These are phyloP conservation scores for Blastosporella zonata DNA, from an alignment of 1,284 basidiomycete genomes.

Conservation along the genomic window DNA sequence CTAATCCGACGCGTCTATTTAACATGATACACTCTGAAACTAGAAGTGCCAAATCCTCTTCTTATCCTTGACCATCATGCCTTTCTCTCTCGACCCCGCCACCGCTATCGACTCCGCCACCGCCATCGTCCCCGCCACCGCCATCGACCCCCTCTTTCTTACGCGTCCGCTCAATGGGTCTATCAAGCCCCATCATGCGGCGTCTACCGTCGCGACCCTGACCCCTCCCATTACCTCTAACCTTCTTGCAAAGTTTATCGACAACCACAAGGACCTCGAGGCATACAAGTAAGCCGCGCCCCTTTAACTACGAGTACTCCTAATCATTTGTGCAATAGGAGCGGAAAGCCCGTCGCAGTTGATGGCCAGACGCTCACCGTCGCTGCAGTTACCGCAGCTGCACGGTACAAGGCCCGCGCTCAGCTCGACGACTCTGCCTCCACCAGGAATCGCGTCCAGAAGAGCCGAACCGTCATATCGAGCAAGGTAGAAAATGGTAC, in stretches of 20 bases:
- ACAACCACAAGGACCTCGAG: slow-evolving; percentile 33
- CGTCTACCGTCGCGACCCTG: background rate
- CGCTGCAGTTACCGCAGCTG: slow-evolving; percentile 67
- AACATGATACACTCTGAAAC: slow-evolving; percentile 14
- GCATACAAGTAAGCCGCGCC: slow-evolving; percentile 27
- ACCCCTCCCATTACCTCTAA: background rate
- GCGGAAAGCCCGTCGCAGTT: slow-evolving; percentile 56
- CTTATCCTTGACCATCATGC: slow-evolving; percentile 4
- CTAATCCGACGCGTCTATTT: slow-evolving; percentile 22
- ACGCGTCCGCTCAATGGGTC: slow-evolving; percentile 3
- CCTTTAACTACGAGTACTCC: background rate
- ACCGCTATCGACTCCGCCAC: too few species aligned
- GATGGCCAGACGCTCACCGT: slow-evolving; percentile 71
- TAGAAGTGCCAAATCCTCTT: background rate
- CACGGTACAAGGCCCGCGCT: slow-evolving; percentile 57
- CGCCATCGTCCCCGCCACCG: too few species aligned
- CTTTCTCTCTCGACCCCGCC: slow-evolving; percentile 3
- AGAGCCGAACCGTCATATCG: slow-evolving; percentile 60
- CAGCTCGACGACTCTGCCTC: slow-evolving; percentile 46
- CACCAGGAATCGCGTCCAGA: slow-evolving; percentile 51
- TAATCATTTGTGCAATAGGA: slow-evolving; percentile 30
- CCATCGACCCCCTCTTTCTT: too few species aligned
- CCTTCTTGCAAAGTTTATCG: slow-evolving; percentile 32
- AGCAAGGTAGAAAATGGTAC: slow-evolving; percentile 65
- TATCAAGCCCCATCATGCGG: slow-evolving; percentile 1